These are phyloP conservation scores for Trichoderma sp. DNA, from an alignment of 2,329 filamentous ascomycete species.

Conservation along the genomic window DNA sequence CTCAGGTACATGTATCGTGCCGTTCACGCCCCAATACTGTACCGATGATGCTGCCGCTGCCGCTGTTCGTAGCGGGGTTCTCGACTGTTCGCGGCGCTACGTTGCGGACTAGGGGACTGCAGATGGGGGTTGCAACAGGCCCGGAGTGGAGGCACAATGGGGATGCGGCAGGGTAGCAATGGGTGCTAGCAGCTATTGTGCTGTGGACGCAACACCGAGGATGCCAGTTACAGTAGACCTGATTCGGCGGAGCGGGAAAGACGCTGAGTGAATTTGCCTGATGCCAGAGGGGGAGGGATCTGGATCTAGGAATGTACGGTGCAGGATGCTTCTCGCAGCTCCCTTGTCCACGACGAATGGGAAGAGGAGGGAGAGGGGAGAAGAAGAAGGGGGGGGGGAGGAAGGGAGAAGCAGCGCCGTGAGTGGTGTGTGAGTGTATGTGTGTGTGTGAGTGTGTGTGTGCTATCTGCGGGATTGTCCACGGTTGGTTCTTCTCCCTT, in stretches of 20 bases:
- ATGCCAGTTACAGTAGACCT: background rate
- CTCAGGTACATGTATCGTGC: conserved; percentile 1
- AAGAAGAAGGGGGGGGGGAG: background rate
- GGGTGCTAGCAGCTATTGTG: conserved; percentile 1
- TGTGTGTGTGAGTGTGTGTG: background rate
- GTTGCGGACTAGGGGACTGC: conserved; percentile 11
- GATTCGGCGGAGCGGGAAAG: conserved; percentile 12
- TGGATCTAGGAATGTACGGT: background rate
- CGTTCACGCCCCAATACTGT: conserved; percentile 5
- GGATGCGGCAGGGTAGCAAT: conserved; percentile 11
- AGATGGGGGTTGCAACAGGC: conserved; percentile 8
- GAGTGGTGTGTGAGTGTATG: background rate
- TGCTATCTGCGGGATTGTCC: background rate
- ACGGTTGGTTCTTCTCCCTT: background rate
- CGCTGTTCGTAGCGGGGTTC: conserved; percentile 18
- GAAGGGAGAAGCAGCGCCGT: background rate
- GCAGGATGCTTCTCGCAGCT: background rate
- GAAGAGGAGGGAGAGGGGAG: background rate
- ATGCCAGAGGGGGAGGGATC: background rate
- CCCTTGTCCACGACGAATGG: conserved; percentile 2
- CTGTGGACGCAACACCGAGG: conserved; percentile 8
- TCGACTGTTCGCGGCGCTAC: conserved; percentile 19
- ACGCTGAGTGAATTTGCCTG: conserved; percentile 1
- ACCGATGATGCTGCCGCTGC: conserved; percentile 14
- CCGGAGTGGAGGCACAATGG: conserved; percentile 16